Base-by-base conservation (phyloP, 371 early-diverging fungal genomes). In the Mortierella polycephala region DNA sequence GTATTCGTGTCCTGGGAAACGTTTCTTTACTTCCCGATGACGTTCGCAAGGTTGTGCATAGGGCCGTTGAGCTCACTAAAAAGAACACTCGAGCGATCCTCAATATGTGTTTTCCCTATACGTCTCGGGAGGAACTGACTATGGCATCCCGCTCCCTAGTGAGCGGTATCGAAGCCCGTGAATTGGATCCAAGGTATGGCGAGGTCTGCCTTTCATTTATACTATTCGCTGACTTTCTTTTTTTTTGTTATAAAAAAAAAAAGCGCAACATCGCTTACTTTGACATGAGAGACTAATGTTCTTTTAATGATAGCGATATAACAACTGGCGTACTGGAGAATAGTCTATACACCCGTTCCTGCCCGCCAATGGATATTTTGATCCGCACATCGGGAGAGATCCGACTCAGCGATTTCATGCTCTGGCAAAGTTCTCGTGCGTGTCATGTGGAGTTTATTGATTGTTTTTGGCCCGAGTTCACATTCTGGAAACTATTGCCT, bases 341-440 rank as follows among this genome's bases (percentile, higher is more conserved):
- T 40, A 84, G 86, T 57, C 79, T 96, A 53, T 91, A 86, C 60
- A 96, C 96, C 6, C 79, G 87, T 44, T 83, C 83, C 21, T 91
- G 88, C 69, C 95, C 94, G 7, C 90, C 91, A 1, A 80, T 98
- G 61, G 99, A 99, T 77, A 86, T 99, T n/a, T 81, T 99, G 57
- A 90, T 99, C 41, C 89, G 99, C 61, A 99, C 99, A 3, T 95
- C 97, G 10, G 99, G 99, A 11, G 99, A 99, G 83, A 92, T 93
- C 16, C 88, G 99, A 20, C 85, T 99, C 50, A 96, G 96, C 71
- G 99, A 99, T 83, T 99, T 97, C 82, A 82, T 99, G 85, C 85
- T 99, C 49, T 98, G 97, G 95, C 99, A 99, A 87, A 90, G 87
- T 50, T 83, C 89, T 37, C 86, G 91, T 20, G 68, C 83, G 49